Evolutionary conservation across 2,329 filamentous ascomycete species (phyloP).

Genomic region (Sclerotinia subarctica): DNA sequence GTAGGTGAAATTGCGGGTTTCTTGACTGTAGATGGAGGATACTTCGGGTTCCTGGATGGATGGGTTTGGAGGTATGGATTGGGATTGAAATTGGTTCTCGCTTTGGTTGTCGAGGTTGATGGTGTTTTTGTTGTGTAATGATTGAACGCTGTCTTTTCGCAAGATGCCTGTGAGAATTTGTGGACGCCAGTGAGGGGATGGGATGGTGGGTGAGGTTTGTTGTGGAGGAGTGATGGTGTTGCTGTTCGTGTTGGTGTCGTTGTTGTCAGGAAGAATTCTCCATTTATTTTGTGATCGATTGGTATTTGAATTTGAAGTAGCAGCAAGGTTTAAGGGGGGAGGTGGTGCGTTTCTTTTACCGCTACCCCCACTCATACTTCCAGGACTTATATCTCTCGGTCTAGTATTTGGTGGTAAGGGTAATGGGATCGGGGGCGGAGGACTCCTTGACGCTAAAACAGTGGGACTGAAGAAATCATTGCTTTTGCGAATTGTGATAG

Average conservation of each 20-base stretch:
- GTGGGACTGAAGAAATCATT: conserved; percentile 22
- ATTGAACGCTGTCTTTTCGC: conserved; percentile 13
- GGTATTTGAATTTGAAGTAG: background rate
- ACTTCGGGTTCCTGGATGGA: background rate
- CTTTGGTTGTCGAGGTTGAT: background rate
- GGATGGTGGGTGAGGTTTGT: conserved; percentile 25
- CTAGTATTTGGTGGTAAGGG: conserved; percentile 36
- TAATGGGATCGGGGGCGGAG: conserved; percentile 46
- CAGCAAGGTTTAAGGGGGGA: background rate
- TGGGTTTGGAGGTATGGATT: background rate
- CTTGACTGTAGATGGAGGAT: background rate
- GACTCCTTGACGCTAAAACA: conserved; percentile 26
- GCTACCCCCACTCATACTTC: too few relatives aligned
- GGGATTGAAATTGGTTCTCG: background rate
- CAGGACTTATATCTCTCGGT: conserved; percentile 4
- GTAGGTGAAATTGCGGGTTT: conserved; percentile 1
- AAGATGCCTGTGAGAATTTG: conserved; percentile 9
- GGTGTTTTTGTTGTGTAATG: background rate
- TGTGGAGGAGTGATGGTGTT: background rate
- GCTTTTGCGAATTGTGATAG: conserved; percentile 18
- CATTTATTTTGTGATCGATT: conserved; percentile 23
- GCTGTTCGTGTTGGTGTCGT: background rate
- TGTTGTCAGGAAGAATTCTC: conserved; percentile 26
- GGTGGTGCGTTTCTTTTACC: conserved; percentile 8
- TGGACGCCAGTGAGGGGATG: conserved; percentile 33